These are phyloP conservation scores for Buxus sempervirens DNA, from an alignment of 164 flowering plant species.

Conservation along the genomic window DNA sequence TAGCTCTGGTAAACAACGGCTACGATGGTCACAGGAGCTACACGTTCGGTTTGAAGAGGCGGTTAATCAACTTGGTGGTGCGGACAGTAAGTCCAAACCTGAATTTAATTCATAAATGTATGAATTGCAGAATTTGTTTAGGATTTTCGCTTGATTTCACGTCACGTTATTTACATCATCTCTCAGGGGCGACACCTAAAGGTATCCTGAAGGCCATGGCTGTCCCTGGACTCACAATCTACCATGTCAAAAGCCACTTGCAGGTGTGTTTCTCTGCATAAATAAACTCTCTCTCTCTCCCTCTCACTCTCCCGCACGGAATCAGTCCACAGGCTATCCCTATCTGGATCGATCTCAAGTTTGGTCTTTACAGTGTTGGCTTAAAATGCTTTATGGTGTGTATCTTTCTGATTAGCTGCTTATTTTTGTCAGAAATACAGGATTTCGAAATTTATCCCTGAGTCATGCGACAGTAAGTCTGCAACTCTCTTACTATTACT, in stretches of 20 bases:
- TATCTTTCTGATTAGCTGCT: slow-evolving; percentile 1
- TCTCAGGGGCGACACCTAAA: slow-evolving; percentile 74
- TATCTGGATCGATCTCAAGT: too few relatives aligned
- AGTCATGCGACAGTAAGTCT: slow-evolving; percentile 39
- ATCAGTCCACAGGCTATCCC: too few relatives aligned
- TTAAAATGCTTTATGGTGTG: neutral
- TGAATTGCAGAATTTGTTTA: neutral
- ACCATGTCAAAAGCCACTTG: slow-evolving; percentile 77
- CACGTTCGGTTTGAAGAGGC: slow-evolving; percentile 63
- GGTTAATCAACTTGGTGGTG: slow-evolving; percentile 67
- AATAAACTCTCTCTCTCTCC: neutral
- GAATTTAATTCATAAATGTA: neutral
- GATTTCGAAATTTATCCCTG: slow-evolving; percentile 51
- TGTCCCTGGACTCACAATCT: slow-evolving; percentile 52
- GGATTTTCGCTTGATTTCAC: neutral
- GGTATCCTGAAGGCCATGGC: slow-evolving; percentile 61
- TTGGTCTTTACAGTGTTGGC: neutral
- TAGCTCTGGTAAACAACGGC: slow-evolving; percentile 43
- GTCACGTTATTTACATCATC: neutral
- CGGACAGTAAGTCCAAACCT: slow-evolving; percentile 51
- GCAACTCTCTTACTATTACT: neutral
- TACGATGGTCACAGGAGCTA: slow-evolving; percentile 67
- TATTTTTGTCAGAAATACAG: slow-evolving; percentile 53
- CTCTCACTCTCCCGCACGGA: too few relatives aligned
- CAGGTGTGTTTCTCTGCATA: slow-evolving; percentile 48